Evolutionary conservation across 495 filamentous ascomycete species (phyloP), one percentile per base, ranked within the genome.

Genomic region (Barbatosphaeria neglecta): DNA sequence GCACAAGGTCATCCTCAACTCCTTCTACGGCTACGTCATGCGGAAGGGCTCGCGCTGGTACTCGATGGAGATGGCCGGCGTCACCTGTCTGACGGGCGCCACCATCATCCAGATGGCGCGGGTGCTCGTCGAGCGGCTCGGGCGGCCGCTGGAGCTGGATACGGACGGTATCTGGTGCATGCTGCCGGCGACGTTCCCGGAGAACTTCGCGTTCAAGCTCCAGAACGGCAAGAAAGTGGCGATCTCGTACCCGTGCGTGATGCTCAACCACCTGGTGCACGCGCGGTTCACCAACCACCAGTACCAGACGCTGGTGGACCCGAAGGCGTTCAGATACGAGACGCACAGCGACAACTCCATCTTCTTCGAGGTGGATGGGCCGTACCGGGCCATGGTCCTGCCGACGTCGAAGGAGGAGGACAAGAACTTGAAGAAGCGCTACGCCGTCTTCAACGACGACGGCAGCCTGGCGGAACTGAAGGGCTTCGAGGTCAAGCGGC

Each of bases 151-250:
- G 40, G 92, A 99, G 66, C 77, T 99, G n/a, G 92, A 99, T 65
- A 99, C 92, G 3, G 92, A 99, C 58, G 92, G 92, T 79, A 99
- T 99, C 58, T 99, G 92, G 92, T 99, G 92, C 73, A 99, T 99
- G 79, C 74, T 99, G 54, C 92, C 92, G 0, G 92, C 87, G 3
- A 90, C 87, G 0, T 99, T 99, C 57, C 92, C 92, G 0, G 92
- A 99, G 56, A 95, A 99, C 62, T 94, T 96, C 61, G 77, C 82
- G 7, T 99, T 99, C 72, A 89, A 81, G 43, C 63, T 97, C 44
- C 89, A 89, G 59, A 92, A 89, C 55, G 93, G 92, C 46, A 97
- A 95, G 73, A 97, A 96, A 57, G 58, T 96, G 46, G 72, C 85
- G 15, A 90, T 99, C 45, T 97, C 93, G 0, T 99, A 97, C 56